phyloP scores from a whole-genome alignment of 805 yeast species.

The Starmera pachycereana region DNA sequence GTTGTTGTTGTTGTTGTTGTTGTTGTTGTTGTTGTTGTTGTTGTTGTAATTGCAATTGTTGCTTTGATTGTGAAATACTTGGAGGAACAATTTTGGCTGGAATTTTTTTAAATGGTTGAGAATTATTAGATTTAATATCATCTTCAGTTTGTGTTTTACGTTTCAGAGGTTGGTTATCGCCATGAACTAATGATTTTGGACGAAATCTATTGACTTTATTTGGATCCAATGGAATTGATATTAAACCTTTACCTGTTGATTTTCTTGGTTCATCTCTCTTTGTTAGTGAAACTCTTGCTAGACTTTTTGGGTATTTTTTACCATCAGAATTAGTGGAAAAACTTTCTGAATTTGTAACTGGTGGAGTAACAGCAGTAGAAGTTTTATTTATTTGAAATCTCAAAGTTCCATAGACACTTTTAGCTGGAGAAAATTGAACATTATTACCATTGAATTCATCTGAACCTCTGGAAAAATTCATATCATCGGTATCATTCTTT shows the following conservation, averaged over 20 bases:
- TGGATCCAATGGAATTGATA: slow-evolving; percentile 11
- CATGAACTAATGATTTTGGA: slow-evolving; percentile 12
- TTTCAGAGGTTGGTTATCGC: slow-evolving; percentile 4
- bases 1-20: too few relatives aligned
- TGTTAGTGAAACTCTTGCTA: slow-evolving; percentile 15
- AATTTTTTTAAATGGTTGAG: slow-evolving; percentile 15
- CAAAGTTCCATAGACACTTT: slow-evolving; percentile 16
- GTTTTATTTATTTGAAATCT: slow-evolving; percentile 15
- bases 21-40: too few relatives aligned
- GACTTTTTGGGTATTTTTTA: slow-evolving; percentile 1
- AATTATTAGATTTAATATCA: slow-evolving; percentile 2
- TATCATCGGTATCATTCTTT: too few relatives aligned
- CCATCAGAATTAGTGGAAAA: not conserved
- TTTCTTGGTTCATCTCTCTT: slow-evolving; percentile 4
- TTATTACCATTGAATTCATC: slow-evolving; percentile 6
- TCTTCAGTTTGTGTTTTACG: slow-evolving; percentile 15
- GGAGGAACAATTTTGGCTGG: slow-evolving; percentile 16
- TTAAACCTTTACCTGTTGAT: slow-evolving; percentile 11
- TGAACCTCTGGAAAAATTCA: not conserved
- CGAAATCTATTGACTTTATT: slow-evolving; percentile 6
- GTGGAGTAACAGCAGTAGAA: not conserved
- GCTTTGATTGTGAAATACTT: slow-evolving; percentile 4
- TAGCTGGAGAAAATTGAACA: slow-evolving; percentile 17
- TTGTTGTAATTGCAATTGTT: not conserved
- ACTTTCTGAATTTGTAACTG: not conserved